Evolutionary conservation across 495 filamentous ascomycete genomes (phyloP), one percentile per base, ranked within the genome.

Genomic region (Aspergillus baeticus): DNA sequence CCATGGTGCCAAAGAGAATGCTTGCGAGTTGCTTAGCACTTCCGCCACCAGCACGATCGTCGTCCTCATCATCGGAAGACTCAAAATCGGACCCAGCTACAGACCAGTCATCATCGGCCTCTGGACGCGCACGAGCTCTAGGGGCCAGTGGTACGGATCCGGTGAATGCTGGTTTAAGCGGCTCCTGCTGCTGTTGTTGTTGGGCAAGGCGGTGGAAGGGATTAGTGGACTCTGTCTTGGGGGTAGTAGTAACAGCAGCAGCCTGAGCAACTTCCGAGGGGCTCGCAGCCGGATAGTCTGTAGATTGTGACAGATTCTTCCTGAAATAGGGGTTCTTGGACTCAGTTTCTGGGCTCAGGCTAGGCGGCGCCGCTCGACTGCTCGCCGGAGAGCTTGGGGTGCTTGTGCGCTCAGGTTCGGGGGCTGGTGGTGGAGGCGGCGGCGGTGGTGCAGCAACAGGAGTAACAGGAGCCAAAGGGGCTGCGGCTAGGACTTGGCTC

Each of bases 1-100:
- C 94, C 94, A 98, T 98, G 47, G 93, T 96, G 53, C 94, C 92
- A 71, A 98, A 98, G 29, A 98, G 82, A 57, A 92, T 94, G 34
- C 88, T 92, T 15, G 94, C 94, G 33, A 98, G 85, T 55, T 95
- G 88, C 58, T 92, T 93, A 42, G 94, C 93, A 59, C 86, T 91
- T 51, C 86, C 84, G 26, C 89, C 89, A 43, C 83, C 86, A 10
- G 89, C 84, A 11, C 85, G 85, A 29, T 29, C 26, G 21, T 88
- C 87, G 50, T 90, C 89, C 15, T 86, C 83, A 41, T 88, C 84
- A 53, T 82, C 80, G 29, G 87, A 86, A 0, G 74, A 77, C 21
- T 90, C 88, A 62, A 85, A 82, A 43, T 91, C 91, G 13, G 88
- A 90, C 31, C 89, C 93, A 18, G 88, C 87, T 17, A 81, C 84